These are phyloP conservation scores for Ramaria sp. DNA, from an alignment of 768 basidiomycete species.

Conservation along the genomic window DNA sequence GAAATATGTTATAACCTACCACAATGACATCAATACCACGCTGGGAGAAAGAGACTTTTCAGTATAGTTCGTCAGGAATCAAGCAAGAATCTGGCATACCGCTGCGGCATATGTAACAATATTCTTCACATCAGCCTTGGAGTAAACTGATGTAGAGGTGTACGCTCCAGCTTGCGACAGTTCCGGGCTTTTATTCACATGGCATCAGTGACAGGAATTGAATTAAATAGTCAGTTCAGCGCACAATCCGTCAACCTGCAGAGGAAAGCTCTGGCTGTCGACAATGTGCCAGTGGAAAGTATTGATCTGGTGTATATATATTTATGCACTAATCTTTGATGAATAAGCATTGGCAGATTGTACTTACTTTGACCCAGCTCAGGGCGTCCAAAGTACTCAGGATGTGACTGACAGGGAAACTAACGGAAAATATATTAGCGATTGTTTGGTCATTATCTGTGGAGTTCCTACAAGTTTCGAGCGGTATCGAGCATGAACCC, in stretches of 20 bases:
- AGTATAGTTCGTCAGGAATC: neutral
- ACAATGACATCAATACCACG: slow-evolving; percentile 64
- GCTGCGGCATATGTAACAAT: slow-evolving; percentile 60
- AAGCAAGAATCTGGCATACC: slow-evolving; percentile 33
- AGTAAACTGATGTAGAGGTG: slow-evolving; percentile 42
- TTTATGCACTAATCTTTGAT: neutral
- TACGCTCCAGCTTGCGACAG: slow-evolving; percentile 53
- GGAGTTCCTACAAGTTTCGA: slow-evolving; percentile 45
- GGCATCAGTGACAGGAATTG: neutral
- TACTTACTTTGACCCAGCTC: slow-evolving; percentile 54
- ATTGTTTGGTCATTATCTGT: slow-evolving; percentile 18
- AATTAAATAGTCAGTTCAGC: neutral
- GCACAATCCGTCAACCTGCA: slow-evolving; percentile 44
- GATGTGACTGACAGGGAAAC: slow-evolving; percentile 55
- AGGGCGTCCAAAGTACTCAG: slow-evolving; percentile 64
- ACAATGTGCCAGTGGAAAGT: slow-evolving; percentile 80
- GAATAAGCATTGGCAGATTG: neutral
- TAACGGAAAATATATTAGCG: slow-evolving; percentile 14
- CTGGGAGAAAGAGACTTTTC: slow-evolving; percentile 24
- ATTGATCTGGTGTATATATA: slow-evolving; percentile 40
- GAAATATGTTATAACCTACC: slow-evolving; percentile 18
- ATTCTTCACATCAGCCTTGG: slow-evolving; percentile 40
- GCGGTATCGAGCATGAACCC: slow-evolving; percentile 77
- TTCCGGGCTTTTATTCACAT: slow-evolving; percentile 24
- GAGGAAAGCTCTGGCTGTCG: slow-evolving; percentile 75